Conservation (phyloP, 2,329 filamentous ascomycete species). For the Alternaria novae-zelandiae region DNA sequence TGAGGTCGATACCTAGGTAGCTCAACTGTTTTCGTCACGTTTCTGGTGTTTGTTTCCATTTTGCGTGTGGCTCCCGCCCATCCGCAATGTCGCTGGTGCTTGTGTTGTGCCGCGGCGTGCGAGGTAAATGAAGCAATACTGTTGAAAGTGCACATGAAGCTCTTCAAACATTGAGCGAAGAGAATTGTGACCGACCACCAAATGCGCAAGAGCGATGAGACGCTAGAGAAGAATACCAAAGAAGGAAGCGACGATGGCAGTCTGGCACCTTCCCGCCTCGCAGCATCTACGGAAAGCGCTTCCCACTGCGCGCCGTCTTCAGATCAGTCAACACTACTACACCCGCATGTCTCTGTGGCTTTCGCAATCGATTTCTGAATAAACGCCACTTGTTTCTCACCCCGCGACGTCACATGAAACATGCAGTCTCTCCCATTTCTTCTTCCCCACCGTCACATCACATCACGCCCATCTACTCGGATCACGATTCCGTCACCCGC, state of each 20-base stretch:
- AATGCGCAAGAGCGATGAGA: not conserved
- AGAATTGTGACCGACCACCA: not conserved
- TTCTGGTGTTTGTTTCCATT: not conserved
- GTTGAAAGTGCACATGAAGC: conserved; percentile 1
- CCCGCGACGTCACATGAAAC: conserved; percentile 1
- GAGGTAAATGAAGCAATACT: conserved; percentile 13
- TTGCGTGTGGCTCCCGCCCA: not conserved
- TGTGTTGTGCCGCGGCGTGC: conserved; percentile 1
- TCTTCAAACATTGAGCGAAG: not conserved
- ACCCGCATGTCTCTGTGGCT: not conserved
- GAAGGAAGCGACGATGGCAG: not conserved
- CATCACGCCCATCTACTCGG: not conserved
- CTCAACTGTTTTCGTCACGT: conserved; percentile 4
- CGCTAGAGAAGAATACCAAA: not conserved
- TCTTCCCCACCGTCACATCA: not conserved
- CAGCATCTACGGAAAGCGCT: not conserved
- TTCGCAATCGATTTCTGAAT: not conserved
- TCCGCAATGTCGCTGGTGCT: not conserved
- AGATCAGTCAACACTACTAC: not conserved
- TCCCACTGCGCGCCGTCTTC: not conserved
- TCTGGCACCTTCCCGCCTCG: not conserved
- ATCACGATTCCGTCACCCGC: conserved; percentile 3
- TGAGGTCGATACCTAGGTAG: conserved; percentile 15
- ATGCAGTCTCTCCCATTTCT: not conserved
- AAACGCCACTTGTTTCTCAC: not conserved